A percentile compares a stretch with the other conserved stretches of the same genome.
Conservation (phyloP, 352 stramenopile species). For the Phytophthora cryptogea region DNA sequence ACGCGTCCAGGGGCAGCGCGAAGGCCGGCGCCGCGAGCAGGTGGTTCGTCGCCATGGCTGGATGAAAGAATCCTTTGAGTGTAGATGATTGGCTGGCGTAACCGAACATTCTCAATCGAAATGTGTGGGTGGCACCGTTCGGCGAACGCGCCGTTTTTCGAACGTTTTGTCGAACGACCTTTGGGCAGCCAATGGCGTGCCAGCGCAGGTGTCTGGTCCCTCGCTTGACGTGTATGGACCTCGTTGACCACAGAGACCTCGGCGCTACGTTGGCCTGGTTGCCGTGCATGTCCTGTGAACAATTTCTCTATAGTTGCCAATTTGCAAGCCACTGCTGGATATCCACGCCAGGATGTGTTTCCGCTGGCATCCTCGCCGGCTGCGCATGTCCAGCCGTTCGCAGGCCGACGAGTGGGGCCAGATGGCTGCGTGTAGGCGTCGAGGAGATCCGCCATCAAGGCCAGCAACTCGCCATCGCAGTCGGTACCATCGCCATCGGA, state of each 20-base stretch:
- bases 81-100: neutral
- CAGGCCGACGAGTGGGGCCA: neutral
- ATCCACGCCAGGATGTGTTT: slow-evolving; percentile 22
- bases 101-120: slow-evolving; percentile 1
- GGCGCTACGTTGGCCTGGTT: neutral
- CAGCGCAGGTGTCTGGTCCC: too few species aligned
- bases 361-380: slow-evolving; percentile 3
- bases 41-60: slow-evolving; percentile 29
- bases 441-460: neutral
- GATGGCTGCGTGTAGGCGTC: slow-evolving; percentile 1
- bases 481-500: too few species aligned
- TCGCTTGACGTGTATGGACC: too few species aligned
- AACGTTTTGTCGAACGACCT: slow-evolving; percentile 28
- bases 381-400: slow-evolving; percentile 11
- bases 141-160: slow-evolving; percentile 26
- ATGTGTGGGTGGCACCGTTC: slow-evolving; percentile 10
- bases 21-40: slow-evolving; percentile 30
- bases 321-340: neutral
- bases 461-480: neutral
- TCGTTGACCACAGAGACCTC: too few species aligned
- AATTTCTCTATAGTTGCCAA: neutral
- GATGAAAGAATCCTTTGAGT: too few species aligned
- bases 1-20: slow-evolving; percentile 7
- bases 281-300: too few species aligned
- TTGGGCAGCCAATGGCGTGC: slow-evolving; percentile 13